Percentiles rank a stretch among this genome's conserved stretches.
Conservation (phyloP, 192 early-diverging fungal species). For the Coemansia reversa region DNA sequence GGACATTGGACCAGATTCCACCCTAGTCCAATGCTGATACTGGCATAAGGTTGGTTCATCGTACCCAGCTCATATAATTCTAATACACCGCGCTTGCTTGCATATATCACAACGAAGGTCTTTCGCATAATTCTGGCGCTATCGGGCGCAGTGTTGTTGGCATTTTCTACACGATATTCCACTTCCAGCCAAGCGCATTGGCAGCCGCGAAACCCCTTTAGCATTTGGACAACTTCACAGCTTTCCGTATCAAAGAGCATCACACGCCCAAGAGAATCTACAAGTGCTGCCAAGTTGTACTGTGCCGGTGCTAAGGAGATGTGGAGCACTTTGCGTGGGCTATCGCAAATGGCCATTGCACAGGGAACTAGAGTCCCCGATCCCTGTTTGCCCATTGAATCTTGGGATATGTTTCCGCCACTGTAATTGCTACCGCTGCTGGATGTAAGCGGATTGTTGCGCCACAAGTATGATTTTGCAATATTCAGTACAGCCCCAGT, state of each 20-base stretch:
- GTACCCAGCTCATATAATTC: conserved; percentile 35
- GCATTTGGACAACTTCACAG: conserved; percentile 44
- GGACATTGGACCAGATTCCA: conserved; percentile 46
- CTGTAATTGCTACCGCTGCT: not conserved
- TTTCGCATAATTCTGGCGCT: not conserved
- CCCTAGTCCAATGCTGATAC: conserved; percentile 27
- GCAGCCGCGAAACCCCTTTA: conserved; percentile 48
- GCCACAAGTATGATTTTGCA: conserved; percentile 46
- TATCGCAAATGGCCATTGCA: conserved; percentile 35
- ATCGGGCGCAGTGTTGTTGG: not conserved
- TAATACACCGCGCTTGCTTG: conserved; percentile 24
- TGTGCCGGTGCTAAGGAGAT: conserved; percentile 38
- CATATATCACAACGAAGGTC: conserved; percentile 39
- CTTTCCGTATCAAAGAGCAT: conserved; percentile 39
- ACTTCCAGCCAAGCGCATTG: conserved; percentile 49
- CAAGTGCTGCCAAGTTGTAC: conserved; percentile 36
- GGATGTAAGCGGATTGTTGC: conserved; percentile 14
- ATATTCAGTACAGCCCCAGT: conserved; percentile 42
- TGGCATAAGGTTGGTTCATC: conserved; percentile 26
- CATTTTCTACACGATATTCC: not conserved
- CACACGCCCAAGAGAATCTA: conserved; percentile 40
- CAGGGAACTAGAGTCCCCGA: conserved; percentile 32
- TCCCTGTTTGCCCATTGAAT: conserved; percentile 7
- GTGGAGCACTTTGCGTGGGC: conserved; percentile 36
- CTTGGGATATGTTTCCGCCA: not conserved